A percentile compares a stretch with the other conserved stretches of the same genome.
Conservation (phyloP, 163 green algal genomes). For the Botryococcus braunii region DNA sequence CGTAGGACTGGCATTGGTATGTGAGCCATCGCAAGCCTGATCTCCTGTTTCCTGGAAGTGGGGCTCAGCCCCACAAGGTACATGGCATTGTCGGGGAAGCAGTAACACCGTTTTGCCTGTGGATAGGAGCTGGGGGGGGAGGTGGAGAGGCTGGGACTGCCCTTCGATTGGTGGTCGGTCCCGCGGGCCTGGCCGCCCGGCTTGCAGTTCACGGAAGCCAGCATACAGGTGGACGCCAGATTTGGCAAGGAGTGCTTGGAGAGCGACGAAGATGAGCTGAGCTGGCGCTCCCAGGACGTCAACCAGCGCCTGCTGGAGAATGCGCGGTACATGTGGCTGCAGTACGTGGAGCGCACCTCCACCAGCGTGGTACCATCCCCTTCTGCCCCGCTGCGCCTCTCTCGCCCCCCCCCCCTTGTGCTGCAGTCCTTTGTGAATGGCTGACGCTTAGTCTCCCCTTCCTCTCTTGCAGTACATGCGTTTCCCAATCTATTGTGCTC, state of each 20-base stretch:
- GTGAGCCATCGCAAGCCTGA: no score
- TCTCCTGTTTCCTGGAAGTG: no score
- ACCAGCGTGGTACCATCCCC: neutral
- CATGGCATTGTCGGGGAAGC: no score
- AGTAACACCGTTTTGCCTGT: neutral
- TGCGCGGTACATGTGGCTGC: slow-evolving; percentile 46
- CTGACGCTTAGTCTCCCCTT: neutral
- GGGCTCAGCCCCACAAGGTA: no score
- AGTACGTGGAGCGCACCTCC: slow-evolving; percentile 30
- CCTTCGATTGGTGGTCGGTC: neutral
- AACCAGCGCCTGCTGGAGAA: slow-evolving; percentile 63
- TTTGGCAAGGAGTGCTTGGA: neutral
- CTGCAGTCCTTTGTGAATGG: neutral
- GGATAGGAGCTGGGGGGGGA: neutral
- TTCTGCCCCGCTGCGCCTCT: no score
- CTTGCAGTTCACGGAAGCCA: no score
- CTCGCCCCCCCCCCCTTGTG: no score
- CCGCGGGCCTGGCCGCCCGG: no score
- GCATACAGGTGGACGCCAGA: no score
- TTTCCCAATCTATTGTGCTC: neutral
- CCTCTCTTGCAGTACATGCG: neutral
- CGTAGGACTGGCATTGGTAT: no score
- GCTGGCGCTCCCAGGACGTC: slow-evolving; percentile 31
- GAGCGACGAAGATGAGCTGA: neutral
- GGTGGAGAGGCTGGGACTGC: neutral